phyloP scores from a whole-genome alignment of 305 asterid genomes.

The Fraxinus paxiana region DNA sequence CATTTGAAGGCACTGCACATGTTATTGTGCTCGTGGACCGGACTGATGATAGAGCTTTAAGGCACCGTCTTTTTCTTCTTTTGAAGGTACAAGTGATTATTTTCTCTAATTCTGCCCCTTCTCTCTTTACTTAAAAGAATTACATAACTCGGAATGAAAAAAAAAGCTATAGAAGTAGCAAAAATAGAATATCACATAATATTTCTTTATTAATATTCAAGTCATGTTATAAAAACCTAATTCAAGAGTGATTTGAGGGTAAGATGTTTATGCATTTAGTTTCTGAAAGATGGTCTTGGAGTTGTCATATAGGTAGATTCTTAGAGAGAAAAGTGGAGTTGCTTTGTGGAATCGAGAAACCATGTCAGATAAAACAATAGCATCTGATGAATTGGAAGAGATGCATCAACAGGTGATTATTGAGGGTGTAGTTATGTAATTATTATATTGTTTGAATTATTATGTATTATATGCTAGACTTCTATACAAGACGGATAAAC shows the following conservation, averaged over 20 bases:
- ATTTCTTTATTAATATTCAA: slow-evolving; percentile 9
- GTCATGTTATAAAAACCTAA: neutral
- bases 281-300: slow-evolving; percentile 14
- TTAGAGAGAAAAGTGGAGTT: neutral
- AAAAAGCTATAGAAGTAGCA: neutral
- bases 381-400: slow-evolving; percentile 88
- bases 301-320: neutral
- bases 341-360: neutral
- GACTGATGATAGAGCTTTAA: slow-evolving; percentile 95
- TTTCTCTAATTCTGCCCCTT: slow-evolving; percentile 2
- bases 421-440: slow-evolving; percentile 16
- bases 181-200: neutral
- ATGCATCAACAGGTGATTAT: slow-evolving; percentile 81
- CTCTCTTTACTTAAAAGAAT: neutral
- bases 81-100: slow-evolving; percentile 55
- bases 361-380: slow-evolving; percentile 67
- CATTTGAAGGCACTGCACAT: slow-evolving; percentile 97
- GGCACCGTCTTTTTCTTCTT: slow-evolving; percentile 98
- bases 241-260: slow-evolving; percentile 11
- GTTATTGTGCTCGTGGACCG: slow-evolving; percentile 91
- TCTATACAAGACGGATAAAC: neutral
- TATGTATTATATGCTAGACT: neutral
- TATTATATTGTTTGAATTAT: slow-evolving; percentile 17
- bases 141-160: neutral
- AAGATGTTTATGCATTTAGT: neutral